Base-by-base conservation (phyloP, 495 filamentous ascomycete genomes). In the Glarea lozoyensis region DNA sequence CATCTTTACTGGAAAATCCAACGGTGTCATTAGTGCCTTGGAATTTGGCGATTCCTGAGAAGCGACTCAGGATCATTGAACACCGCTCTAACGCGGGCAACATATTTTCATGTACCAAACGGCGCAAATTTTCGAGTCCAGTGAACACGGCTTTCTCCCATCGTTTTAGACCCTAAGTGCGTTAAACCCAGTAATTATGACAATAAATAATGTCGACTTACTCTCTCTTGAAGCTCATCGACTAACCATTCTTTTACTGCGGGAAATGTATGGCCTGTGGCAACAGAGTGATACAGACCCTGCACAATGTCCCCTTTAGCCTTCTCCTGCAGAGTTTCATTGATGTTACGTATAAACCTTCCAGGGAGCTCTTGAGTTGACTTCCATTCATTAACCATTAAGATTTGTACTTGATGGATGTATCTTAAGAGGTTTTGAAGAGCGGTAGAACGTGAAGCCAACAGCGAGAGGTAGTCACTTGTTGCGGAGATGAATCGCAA, bases 81-180 rank as follows among this genome's bases (percentile, higher is more conserved):
- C 86, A 82, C 36, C 92, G 73, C 48, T 95, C 87, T 9, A 96
- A 61, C 0, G 88, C 88, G 1, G 90, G 90, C 4, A 96, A 68
- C 29, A 96, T 76, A 57, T 86, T 86, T 54, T 95, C 81, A 54
- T 94, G 89, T 0, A 84, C 75, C 19, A 95, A 65, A 36, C 77
- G 70, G 16, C 86, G 77, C 9, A 98, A 74, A 41, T 74, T 83
- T 40, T 85, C 77, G 19, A 93, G 82, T 3, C 87, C 88, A 23
- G 68, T 72, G 2, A 74, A 69, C 15, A 92, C 79, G 13, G 86
- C 81, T 55, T 92, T 89, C 37, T 96, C 88, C 92, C 92, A 98
- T 42, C 92, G 74, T 61, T 94, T 96, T 54, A 94, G 86, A 2
- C 88, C 88, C 87, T 94, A 45, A 2, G 21, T 10, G 24, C 10